Conservation (phyloP, 176 grass and related monocot species). For the Pharus latifolius region DNA sequence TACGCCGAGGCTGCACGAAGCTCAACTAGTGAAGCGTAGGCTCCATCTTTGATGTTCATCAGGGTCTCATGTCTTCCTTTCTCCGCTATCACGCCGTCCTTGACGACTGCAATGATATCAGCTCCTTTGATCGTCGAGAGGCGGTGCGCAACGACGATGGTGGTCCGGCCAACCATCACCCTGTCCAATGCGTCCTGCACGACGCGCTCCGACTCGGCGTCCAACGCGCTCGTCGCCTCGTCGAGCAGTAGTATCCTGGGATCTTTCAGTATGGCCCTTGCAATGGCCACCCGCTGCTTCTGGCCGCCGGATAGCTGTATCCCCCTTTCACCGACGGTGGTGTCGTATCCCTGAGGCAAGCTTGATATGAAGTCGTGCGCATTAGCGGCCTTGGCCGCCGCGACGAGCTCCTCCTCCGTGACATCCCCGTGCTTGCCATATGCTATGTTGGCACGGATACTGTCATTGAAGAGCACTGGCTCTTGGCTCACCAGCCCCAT, state of each 20-base stretch:
- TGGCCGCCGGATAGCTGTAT: constrained; percentile 71
- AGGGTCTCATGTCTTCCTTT: constrained; percentile 58
- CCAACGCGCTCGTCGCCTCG: constrained; percentile 71
- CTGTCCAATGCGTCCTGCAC: constrained; percentile 67
- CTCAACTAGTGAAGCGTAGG: constrained; percentile 63
- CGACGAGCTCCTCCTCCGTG: constrained; percentile 63
- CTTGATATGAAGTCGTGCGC: constrained; percentile 70
- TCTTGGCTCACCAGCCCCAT: constrained; percentile 78
- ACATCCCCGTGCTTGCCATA: constrained; percentile 58
- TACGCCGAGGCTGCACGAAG: constrained; percentile 26
- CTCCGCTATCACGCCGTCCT: constrained; percentile 62
- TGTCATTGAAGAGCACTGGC: constrained; percentile 72
- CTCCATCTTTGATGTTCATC: constrained; percentile 54
- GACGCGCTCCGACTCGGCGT: constrained; percentile 67
- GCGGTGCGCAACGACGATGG: constrained; percentile 59
- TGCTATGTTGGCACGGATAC: constrained; percentile 63
- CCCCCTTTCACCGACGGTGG: constrained; percentile 59
- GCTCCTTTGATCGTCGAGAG: constrained; percentile 69
- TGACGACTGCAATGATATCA: constrained; percentile 66
- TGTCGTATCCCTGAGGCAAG: constrained; percentile 70
- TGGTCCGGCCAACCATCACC: constrained; percentile 71
- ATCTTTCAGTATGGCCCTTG: constrained; percentile 64
- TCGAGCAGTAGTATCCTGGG: constrained; percentile 73
- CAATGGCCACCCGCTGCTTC: constrained; percentile 72
- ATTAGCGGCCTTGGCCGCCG: constrained; percentile 48